Evolutionary conservation across 257 asterid species (phyloP), one percentile per base, ranked within the genome.

Genomic region (Marsdenia floribunda): DNA sequence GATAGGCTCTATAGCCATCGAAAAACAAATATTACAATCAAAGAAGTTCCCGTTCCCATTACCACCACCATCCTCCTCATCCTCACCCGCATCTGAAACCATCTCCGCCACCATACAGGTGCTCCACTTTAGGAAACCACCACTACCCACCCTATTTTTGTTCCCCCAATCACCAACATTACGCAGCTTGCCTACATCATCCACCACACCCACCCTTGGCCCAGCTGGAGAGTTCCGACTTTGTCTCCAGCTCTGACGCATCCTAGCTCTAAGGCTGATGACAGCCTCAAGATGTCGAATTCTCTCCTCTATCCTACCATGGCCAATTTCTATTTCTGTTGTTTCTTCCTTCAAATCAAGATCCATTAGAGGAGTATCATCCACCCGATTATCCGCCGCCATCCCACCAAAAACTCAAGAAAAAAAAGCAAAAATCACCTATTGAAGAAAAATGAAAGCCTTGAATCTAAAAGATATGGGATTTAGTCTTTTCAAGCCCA

Each of bases 311-410:
- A 92, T 90, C 86, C 89, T 84, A 68, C 76, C 87, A 73, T 90
- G 90, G 60, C 87, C 84, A 72, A 84, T 78, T 74, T 84, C 95
- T 82, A 87, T 86, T 72, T 82, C 86, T 42, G 55, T 14, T 6
- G 96, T 93, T 60, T 85, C 96, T 82, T 85, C 94, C 84, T 91
- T 90, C 88, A 90, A 90, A 87, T 90, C 94, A 77, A 89, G 93
- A 82, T 85, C 96, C 85, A 85, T 83, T 12, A 83, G 75, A 75
- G 85, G 74, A 82, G 80, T 86, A 77, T 86, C 91, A 86, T n/a
- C n/a, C n/a, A 86, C 82, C 77, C 76, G 78, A 79, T 78, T 77
- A 71, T 79, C 90, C 74, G 79, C 91, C 90, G 88, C 90, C 77
- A 33, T 73, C 58, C 5, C 42, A 79, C 68, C 82, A 73, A 80